Evolutionary conservation across 352 stramenopile species (phyloP), one percentile per base, ranked within the genome.

Genomic region (Phytophthora gonapodyides): DNA sequence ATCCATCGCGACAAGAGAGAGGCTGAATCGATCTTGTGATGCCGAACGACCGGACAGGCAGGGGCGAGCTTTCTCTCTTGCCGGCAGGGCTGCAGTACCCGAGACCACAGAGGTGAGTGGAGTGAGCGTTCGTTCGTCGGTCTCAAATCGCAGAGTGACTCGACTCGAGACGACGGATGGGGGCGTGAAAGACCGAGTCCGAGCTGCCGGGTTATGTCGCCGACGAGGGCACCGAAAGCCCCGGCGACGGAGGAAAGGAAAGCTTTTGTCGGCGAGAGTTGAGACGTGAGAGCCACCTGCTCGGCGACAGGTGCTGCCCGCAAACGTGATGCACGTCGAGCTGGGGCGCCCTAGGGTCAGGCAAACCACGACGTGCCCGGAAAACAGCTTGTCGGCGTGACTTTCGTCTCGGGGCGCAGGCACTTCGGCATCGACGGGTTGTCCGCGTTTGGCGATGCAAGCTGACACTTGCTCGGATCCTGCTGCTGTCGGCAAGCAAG

Each of bases 301-400:
- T 56, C 42, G 42, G 49, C 35, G 60, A 58, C 60, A 68, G 60
- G 61, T 69, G 59, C 59, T 61, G 57, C 43, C 57, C 63, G 48
- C 38, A 67, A 66, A 45, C 52, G 21, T 19, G 21, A 35, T 38
- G n/a, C 24, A 17, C 11, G 46, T 15, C 11, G 30, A 42, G 46
- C 46, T 52, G 46, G 33, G 19, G 11, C 35, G 40, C 41, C 38
- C 40, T 47, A 60, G 62, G 56, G 44, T 19, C 49, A 56, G 56
- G 38, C 49, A 53, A 42, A 65, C 48, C 31, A 61, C 53, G 45
- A 57, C 50, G 44, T 69, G 64, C 59, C 19, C 12, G 5, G 42
- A 66, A 73, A 73, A 69, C 65, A 73, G 65, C 52, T 69, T 69
- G 65, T 12, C 64, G 47, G 50, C 47, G 48, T 60, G 40, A 57